Evolutionary conservation across 2,329 filamentous ascomycete species (phyloP).

Genomic region (Alternaria sp.): DNA sequence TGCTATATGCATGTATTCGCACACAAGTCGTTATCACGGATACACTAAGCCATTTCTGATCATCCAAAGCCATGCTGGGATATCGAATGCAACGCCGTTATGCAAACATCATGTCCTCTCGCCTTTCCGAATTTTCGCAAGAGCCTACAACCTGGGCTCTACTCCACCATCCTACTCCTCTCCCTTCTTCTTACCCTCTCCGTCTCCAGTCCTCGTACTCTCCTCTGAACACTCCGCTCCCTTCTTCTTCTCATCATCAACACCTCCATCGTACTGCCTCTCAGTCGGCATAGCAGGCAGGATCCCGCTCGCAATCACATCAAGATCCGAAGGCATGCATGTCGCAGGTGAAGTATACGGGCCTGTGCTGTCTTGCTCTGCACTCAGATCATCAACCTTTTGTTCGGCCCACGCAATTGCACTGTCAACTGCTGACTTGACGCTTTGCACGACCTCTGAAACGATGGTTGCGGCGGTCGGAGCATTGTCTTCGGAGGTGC

Average conservation of each 20-base stretch:
- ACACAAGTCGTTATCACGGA: background rate
- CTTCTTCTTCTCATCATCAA: background rate
- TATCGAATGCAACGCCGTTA: background rate
- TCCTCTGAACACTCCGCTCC: background rate
- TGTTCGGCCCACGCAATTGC: slow-evolving; percentile 40
- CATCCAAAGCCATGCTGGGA: background rate
- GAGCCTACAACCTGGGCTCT: background rate
- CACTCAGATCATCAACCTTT: slow-evolving; percentile 35
- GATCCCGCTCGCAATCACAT: slow-evolving; percentile 44
- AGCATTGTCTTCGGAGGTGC: slow-evolving; percentile 18
- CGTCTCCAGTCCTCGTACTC: background rate
- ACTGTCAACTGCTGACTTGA: slow-evolving; percentile 32
- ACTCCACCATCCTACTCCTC: background rate
- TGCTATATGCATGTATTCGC: background rate
- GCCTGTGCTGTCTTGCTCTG: slow-evolving; percentile 36
- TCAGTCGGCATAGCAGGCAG: slow-evolving; percentile 33
- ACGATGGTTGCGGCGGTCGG: slow-evolving; percentile 27
- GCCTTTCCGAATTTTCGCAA: background rate
- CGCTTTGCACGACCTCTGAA: slow-evolving; percentile 28
- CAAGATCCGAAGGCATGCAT: slow-evolving; percentile 46
- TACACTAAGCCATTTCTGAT: background rate
- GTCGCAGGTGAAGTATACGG: slow-evolving; percentile 46
- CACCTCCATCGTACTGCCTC: background rate
- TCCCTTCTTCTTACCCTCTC: background rate
- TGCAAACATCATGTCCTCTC: too few species aligned